Conservation (phyloP, 768 basidiomycete species). For the Termitomyces sp. region DNA sequence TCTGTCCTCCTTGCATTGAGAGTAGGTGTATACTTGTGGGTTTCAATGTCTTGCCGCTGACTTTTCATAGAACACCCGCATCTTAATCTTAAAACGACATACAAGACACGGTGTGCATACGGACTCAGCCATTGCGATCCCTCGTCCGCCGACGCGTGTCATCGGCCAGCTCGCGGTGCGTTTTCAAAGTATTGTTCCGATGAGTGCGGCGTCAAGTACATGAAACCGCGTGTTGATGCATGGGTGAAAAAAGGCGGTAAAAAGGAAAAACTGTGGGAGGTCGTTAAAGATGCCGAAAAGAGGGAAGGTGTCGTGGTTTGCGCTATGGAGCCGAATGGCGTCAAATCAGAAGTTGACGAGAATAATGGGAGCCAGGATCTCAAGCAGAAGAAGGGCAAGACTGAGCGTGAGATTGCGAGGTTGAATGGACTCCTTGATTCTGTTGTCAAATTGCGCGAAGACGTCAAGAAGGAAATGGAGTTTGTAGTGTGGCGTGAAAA, state of each 20-base stretch:
- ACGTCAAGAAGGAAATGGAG: slow-evolving; percentile 65
- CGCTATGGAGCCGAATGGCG: slow-evolving; percentile 23
- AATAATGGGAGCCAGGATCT: slow-evolving; percentile 18
- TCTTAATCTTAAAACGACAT: slow-evolving; percentile 64
- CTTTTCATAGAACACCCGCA: slow-evolving; percentile 47
- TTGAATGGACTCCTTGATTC: slow-evolving; percentile 51
- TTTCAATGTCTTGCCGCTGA: background rate
- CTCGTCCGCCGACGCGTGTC: slow-evolving; percentile 62
- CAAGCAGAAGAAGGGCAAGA: slow-evolving; percentile 36
- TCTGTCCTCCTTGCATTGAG: slow-evolving; percentile 75
- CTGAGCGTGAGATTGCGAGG: slow-evolving; percentile 50
- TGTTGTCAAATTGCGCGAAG: slow-evolving; percentile 57
- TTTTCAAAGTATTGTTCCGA: slow-evolving; percentile 93
- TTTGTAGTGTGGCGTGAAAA: slow-evolving; percentile 66
- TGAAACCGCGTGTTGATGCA: slow-evolving; percentile 57
- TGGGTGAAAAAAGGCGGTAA: slow-evolving; percentile 63
- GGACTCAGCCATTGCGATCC: slow-evolving; percentile 64
- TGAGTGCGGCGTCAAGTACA: slow-evolving; percentile 75
- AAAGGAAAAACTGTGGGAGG: slow-evolving; percentile 65
- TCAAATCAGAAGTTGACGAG: slow-evolving; percentile 20
- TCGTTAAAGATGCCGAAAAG: slow-evolving; percentile 62
- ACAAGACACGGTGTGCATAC: slow-evolving; percentile 73
- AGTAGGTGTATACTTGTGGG: slow-evolving; percentile 42
- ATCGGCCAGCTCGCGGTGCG: slow-evolving; percentile 72
- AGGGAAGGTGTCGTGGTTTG: slow-evolving; percentile 66